Evolutionary conservation across 2,329 filamentous ascomycete species (phyloP), one percentile per base, ranked within the genome.

Genomic region (Aspergillus neotritici): DNA sequence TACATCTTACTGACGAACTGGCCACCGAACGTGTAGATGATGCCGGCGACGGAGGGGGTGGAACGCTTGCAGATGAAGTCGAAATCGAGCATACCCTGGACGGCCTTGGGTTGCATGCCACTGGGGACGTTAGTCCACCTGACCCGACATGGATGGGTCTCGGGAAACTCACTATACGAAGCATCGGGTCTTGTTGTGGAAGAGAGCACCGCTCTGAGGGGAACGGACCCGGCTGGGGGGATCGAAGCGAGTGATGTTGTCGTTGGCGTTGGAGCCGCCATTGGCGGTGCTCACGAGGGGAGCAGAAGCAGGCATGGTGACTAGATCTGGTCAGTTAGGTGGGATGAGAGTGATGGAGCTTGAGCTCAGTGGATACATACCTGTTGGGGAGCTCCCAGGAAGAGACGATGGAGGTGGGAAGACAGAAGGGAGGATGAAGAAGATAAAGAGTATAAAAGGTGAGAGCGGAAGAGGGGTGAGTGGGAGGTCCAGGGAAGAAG

Each of bases 1-100:
- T 63, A 80, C 93, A 98, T 97, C 84, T 98, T 98, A 84, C 89
- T 96, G 69, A 98, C 93, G 83, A 98, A 98, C 76, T 98, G 93
- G 58, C 93, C 93, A 69, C 93, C 93, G 67, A 98, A 98, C 61
- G 93, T 96, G 80, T 98, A 98, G 80, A 98, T 97, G 75, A 98
- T 97, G 68, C 90, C 93, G 56, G 93, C 93, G 47, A 98, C 93
- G 46, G 93, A 98, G 54, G 93, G 93, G 48, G 87, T 94, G 68
- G 83, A 80, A 64, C 93, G 87, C 83, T 97, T 97, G 89, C 93
- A 98, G 76, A 98, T 98, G 81, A 97, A 98, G 79, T 98, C 93
- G 71, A 98, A 98, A 74, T 98, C 93, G 69, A 98, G 86, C 85
- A 90, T 90, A 69, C 86, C 86, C 76, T 90, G 86, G 56, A 90